Evolutionary conservation across 2,329 filamentous ascomycete genomes (phyloP).

Genomic region (Colletotrichum sp.): DNA sequence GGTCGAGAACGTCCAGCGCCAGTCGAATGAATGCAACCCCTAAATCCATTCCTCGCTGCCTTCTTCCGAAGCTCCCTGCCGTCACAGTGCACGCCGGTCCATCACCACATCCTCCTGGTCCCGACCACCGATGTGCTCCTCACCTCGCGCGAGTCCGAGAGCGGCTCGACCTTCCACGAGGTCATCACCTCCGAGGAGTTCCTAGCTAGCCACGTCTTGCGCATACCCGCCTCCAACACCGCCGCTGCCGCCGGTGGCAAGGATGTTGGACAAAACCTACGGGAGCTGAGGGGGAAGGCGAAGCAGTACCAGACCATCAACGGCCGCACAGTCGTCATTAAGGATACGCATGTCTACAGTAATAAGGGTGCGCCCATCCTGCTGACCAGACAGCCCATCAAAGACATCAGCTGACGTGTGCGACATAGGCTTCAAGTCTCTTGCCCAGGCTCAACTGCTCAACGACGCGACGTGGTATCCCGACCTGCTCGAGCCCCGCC

Average conservation of each 20-base stretch:
- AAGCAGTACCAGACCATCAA: slow-evolving; percentile 95
- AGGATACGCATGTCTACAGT: slow-evolving; percentile 90
- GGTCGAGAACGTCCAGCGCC: slow-evolving; percentile 20
- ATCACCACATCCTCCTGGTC: slow-evolving; percentile 93
- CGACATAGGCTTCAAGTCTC: slow-evolving; percentile 79
- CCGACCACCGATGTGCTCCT: slow-evolving; percentile 92
- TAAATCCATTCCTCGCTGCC: slow-evolving; percentile 98
- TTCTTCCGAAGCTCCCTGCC: slow-evolving; percentile 97
- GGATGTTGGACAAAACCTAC: slow-evolving; percentile 67
- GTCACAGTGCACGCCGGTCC: slow-evolving; percentile 87
- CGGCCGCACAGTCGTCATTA: slow-evolving; percentile 90
- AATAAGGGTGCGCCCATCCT: slow-evolving; percentile 77
- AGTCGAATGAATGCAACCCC: slow-evolving; percentile 76
- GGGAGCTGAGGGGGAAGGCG: slow-evolving; percentile 90
- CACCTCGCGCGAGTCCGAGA: slow-evolving; percentile 86
- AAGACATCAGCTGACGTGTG: background rate
- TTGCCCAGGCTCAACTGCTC: slow-evolving; percentile 88
- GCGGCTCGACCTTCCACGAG: slow-evolving; percentile 77
- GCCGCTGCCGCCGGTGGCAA: slow-evolving; percentile 57
- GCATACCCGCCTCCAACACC: slow-evolving; percentile 64
- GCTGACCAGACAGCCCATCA: background rate
- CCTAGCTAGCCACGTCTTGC: slow-evolving; percentile 93
- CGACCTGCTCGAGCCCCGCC: slow-evolving; percentile 85
- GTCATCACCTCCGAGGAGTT: slow-evolving; percentile 92
- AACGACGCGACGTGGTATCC: slow-evolving; percentile 88